Evolutionary conservation across 1,139 yeast genomes (phyloP).

Genomic region (Yamadazyma atlantica): DNA sequence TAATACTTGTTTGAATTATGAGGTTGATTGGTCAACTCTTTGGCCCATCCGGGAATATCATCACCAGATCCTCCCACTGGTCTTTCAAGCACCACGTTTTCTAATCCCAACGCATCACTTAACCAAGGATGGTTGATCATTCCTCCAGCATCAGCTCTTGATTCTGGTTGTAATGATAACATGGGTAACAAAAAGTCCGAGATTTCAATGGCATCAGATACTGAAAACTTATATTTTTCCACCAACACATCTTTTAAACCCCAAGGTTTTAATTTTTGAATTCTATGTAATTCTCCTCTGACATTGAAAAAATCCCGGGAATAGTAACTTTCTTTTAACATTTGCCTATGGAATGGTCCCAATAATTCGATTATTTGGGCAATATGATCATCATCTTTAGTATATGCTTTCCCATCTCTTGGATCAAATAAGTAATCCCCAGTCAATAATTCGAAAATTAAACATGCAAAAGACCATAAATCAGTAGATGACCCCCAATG

Average conservation of each 20-base stretch:
- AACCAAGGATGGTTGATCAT: slow-evolving; percentile 81
- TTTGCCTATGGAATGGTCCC: slow-evolving; percentile 43
- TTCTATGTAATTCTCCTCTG: slow-evolving; percentile 57
- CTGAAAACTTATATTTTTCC: slow-evolving; percentile 63
- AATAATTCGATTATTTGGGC: slow-evolving; percentile 50
- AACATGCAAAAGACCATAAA: slow-evolving; percentile 50
- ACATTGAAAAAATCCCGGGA: slow-evolving; percentile 48
- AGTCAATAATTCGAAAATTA: slow-evolving; percentile 46
- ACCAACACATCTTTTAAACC: slow-evolving; percentile 45
- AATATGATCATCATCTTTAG: slow-evolving; percentile 51
- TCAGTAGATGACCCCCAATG: slow-evolving; percentile 54
- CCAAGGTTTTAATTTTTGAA: slow-evolving; percentile 52
- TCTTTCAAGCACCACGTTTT: slow-evolving; percentile 53
- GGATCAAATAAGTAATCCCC: slow-evolving; percentile 53
- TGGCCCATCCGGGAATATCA: slow-evolving; percentile 76
- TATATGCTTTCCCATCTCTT: slow-evolving; percentile 44
- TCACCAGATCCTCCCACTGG: slow-evolving; percentile 66
- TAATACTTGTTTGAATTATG: slow-evolving; percentile 10
- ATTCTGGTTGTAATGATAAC: slow-evolving; percentile 67
- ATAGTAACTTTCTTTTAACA: slow-evolving; percentile 45
- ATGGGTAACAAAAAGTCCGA: slow-evolving; percentile 69
- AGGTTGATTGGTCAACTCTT: slow-evolving; percentile 25
- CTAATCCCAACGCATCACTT: slow-evolving; percentile 60
- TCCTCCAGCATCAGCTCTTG: slow-evolving; percentile 80
- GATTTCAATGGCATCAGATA: slow-evolving; percentile 53